Evolutionary conservation across 1,284 basidiomycete species (phyloP), one percentile per base, ranked within the genome.

Genomic region (Naganishia sp.): DNA sequence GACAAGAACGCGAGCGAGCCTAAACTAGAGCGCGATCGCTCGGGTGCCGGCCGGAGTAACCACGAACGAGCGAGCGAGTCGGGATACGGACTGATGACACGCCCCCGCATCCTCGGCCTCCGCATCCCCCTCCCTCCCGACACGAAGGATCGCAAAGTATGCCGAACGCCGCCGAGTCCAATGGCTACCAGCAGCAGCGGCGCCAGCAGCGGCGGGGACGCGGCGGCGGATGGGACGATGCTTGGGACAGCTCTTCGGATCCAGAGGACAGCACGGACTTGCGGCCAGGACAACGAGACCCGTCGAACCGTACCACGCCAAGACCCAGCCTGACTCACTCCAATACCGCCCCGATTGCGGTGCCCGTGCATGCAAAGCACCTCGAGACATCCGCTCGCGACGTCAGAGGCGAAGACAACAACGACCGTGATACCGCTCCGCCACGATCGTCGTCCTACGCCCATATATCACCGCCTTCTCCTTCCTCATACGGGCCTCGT

Each of bases 381-480:
- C 31, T 51, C 17, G 25, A 46, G 1, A 10, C 11, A 13, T 13
- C 35, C 13, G 10, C 35, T 39, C 35, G 13, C 7, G 10, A 9
- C 7, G 6, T 7, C 25, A n/a, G 31, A 54, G 41, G n/a, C 46
- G 35, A 67, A 50, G 21, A 60, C 67, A 28, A 61, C 52, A 21
- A 61, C 66, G 45, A 64, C 86, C 1, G 86, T 86, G 35, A 39
- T 13, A 39, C 35, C 35, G 3, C 87, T 87, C 4, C 58, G 2
- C 88, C 86, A 25, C 83, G 90, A 15, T 85, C 88, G 32, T 89
- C 88, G 70, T 91, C 90, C 7, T 92, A 89, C 76, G 92, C 90
- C 47, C 89, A 92, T 77, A 81, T 92, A 46, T 85, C 83, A 70
- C 86, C 86, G 6, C 90, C 89, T 23, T 86, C 87, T 76, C 86